Base-by-base conservation (phyloP, 192 early-diverging fungal species). In the Radiomyces spectabilis region DNA sequence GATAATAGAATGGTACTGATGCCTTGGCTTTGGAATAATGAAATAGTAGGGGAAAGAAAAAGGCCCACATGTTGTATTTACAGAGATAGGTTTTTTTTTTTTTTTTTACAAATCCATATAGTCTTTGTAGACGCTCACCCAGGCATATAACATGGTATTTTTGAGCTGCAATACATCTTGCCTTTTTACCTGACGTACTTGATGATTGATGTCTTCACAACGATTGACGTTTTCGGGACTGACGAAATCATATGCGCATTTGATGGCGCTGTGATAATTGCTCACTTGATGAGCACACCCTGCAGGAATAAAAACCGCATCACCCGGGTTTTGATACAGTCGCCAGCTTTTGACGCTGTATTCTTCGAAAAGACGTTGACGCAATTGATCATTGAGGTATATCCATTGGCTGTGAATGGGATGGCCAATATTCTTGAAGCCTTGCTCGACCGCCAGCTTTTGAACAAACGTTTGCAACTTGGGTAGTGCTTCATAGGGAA, bases 301-400 rank as follows among this genome's bases (percentile, higher is more conserved):
- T 9, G 85, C 89, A 0, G 89, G 86, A 1, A 91, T 73, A 71
- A 84, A 89, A 2, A 91, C 79, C 0, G 82, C 78, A 61, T 91
- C 89, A 9, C 86, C 86, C 0, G 79, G 73, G 35, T 77, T 74
- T 63, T 91, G 85, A 48, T 72, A 72, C 0, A 91, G 41, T 13
- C 82, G 70, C 66, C 77, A 85, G 30, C 70, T 61, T 4, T 49
- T 42, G 10, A 79, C 68, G 4, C 69, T 73, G 15, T 74, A 53
- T 15, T 51, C 30, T n/a, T 48, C 15, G 24, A 41, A 59, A 15
- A 91, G 58, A n/a, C 51, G 19, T 5, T 50, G 27, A 9, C 74
- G 72, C 13, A 79, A 55, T 0, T 41, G 44, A 12, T 48, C 51
- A n/a, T 78, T 73, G 15, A 91, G 63, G 55, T 76, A 91, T 13